Percentiles rank a stretch among this genome's conserved stretches.
phyloP scores from a whole-genome alignment of 2,329 filamentous ascomycete species.

The Venturia carpophila region DNA sequence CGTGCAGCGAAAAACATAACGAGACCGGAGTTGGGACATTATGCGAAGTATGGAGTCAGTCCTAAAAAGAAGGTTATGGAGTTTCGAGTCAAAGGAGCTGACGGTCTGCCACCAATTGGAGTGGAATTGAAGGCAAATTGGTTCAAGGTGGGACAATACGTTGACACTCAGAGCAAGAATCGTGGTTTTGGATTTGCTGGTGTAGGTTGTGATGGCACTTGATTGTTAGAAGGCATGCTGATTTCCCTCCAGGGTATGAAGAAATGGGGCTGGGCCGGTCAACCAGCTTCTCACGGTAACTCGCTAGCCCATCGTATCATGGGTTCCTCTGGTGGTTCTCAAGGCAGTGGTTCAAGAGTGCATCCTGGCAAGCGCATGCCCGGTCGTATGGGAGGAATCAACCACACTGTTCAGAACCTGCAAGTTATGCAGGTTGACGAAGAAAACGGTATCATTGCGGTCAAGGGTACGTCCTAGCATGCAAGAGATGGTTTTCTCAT shows the following conservation, averaged over 20 bases:
- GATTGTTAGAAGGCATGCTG: neutral
- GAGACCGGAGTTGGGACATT: constrained; percentile 81
- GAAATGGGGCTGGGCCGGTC: constrained; percentile 79
- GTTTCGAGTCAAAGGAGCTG: constrained; percentile 71
- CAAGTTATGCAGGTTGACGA: constrained; percentile 82
- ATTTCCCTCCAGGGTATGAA: constrained; percentile 67
- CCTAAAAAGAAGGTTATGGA: constrained; percentile 80
- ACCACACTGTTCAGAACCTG: constrained; percentile 84
- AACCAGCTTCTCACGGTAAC: constrained; percentile 89
- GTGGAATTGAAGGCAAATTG: constrained; percentile 73
- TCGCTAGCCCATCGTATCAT: constrained; percentile 89
- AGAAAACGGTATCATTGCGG: constrained; percentile 77
- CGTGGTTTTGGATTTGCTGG: constrained; percentile 91
- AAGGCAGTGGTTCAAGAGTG: constrained; percentile 87
- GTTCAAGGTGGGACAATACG: constrained; percentile 84
- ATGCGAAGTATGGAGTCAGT: constrained; percentile 68
- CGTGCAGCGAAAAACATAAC: constrained; percentile 68
- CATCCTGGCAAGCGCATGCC: constrained; percentile 97
- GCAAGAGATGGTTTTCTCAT: neutral
- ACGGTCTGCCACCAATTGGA: constrained; percentile 65
- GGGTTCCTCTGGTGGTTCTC: constrained; percentile 80
- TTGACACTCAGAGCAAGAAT: constrained; percentile 72
- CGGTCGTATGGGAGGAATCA: constrained; percentile 85
- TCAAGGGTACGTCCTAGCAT: constrained; percentile 55
- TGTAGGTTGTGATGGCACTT: constrained; percentile 32